phyloP scores from a whole-genome alignment of 768 basidiomycete species.

The Kwoniella sp. region DNA sequence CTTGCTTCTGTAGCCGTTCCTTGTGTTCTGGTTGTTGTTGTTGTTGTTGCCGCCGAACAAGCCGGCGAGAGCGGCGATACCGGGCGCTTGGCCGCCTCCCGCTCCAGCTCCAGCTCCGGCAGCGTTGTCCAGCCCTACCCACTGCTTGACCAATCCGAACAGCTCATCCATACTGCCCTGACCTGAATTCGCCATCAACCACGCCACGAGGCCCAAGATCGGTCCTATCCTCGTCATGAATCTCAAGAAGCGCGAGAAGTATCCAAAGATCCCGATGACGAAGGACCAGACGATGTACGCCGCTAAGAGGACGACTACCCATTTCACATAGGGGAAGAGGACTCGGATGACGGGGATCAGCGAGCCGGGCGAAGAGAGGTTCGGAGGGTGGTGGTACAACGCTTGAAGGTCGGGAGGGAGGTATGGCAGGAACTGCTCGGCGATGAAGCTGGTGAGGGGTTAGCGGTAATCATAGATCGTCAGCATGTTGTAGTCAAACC shows the following conservation, averaged over 20 bases:
- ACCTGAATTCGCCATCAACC: constrained; percentile 46
- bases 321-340: constrained; percentile 33
- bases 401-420: constrained; percentile 36
- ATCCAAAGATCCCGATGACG: constrained; percentile 36
- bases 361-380: constrained; percentile 33
- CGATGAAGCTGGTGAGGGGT: constrained; percentile 18
- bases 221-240: constrained; percentile 45
- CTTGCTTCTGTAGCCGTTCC: neutral
- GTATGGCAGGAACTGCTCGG: constrained; percentile 22
- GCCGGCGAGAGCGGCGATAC: constrained; percentile 33
- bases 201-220: constrained; percentile 41
- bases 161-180: constrained; percentile 46
- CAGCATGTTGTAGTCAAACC: neutral
- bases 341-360: constrained; percentile 36
- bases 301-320: constrained; percentile 39
- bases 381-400: constrained; percentile 35
- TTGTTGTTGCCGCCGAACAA: constrained; percentile 24
- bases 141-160: constrained; percentile 36
- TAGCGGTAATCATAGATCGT: too few species aligned
- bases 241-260: constrained; percentile 41
- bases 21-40: constrained; percentile 6
- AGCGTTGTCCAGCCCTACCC: constrained; percentile 23
- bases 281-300: constrained; percentile 44
- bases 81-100: constrained; percentile 13
- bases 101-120: neutral